Percentiles rank a stretch among this genome's conserved stretches.
Conservation (phyloP, 2,329 filamentous ascomycete species). For the Paraphaeosphaeria sporulosa region DNA sequence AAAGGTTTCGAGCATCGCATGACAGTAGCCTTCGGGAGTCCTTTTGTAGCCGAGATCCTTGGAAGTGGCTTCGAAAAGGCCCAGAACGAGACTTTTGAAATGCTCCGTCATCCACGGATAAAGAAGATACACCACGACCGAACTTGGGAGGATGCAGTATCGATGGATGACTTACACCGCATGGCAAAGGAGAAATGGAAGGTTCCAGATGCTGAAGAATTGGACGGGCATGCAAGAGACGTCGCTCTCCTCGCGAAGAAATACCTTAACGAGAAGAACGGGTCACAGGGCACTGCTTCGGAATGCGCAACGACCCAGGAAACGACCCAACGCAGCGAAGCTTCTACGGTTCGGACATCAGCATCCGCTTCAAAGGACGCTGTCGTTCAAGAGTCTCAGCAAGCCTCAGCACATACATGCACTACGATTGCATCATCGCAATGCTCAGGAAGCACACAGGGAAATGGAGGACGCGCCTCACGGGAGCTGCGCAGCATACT, state of each 20-base stretch:
- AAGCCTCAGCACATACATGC: constrained; percentile 13
- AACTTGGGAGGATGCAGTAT: constrained; percentile 71
- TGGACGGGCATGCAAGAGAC: constrained; percentile 41
- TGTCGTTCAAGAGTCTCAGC: constrained; percentile 29
- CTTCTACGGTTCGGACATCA: constrained; percentile 15
- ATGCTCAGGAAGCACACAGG: constrained; percentile 33
- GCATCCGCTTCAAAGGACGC: constrained; percentile 18
- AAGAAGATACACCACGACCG: constrained; percentile 81
- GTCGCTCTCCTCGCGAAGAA: constrained; percentile 35
- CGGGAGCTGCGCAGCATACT: constrained; percentile 23
- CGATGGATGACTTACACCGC: constrained; percentile 73
- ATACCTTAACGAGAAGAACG: constrained; percentile 25
- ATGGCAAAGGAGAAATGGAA: constrained; percentile 65
- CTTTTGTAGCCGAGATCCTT: constrained; percentile 80
- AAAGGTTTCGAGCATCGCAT: constrained; percentile 37
- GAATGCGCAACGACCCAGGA: constrained; percentile 35
- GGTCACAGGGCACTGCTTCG: constrained; percentile 23
- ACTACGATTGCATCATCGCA: constrained; percentile 22
- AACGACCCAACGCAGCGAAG: constrained; percentile 28
- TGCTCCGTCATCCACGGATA: constrained; percentile 77
- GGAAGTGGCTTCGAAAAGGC: constrained; percentile 82
- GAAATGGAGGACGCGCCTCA: constrained; percentile 28
- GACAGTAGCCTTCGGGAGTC: constrained; percentile 68
- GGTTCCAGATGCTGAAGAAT: constrained; percentile 31
- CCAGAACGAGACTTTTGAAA: constrained; percentile 73